Conservation (phyloP, 208 protist species). For the Zelonia costaricensis region DNA sequence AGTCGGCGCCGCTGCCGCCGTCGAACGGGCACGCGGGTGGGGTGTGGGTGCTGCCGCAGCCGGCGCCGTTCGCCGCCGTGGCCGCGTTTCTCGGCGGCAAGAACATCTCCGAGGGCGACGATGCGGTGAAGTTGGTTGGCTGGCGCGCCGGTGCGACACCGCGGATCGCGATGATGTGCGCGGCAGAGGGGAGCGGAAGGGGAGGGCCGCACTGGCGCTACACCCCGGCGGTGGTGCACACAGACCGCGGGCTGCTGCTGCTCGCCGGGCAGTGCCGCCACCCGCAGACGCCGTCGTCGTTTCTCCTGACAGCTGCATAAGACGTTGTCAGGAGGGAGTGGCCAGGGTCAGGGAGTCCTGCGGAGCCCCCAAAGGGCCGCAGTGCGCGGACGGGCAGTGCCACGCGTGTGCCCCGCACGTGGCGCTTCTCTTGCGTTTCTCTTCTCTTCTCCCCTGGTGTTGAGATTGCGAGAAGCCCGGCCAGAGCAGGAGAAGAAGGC, state of each 20-base stretch:
- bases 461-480: too few species aligned
- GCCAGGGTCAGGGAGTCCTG: too few species aligned
- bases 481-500: too few species aligned
- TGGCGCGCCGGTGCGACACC: not conserved
- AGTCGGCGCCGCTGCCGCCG: conserved; percentile 25
- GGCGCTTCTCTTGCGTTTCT: too few species aligned
- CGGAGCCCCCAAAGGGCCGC: too few species aligned
- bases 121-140: conserved; percentile 49
- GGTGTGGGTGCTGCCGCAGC: conserved; percentile 11
- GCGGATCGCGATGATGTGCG: too few species aligned
- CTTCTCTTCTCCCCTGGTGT: too few species aligned
- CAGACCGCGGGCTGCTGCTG: conserved; percentile 43
- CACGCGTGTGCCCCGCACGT: too few species aligned
- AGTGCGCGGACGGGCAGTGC: too few species aligned
- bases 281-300: conserved; percentile 37
- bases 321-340: too few species aligned
- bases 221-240: conserved; percentile 41
- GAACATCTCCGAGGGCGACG: conserved; percentile 55
- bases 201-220: conserved; percentile 69
- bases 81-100: conserved; percentile 72
- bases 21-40: conserved; percentile 49
- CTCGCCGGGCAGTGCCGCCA: conserved; percentile 75
- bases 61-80: too few species aligned
- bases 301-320: too few species aligned
- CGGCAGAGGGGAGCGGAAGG: conserved; percentile 2